Evolutionary conservation across 345 rosid species (phyloP), one percentile per base, ranked within the genome.

Genomic region (Arabis alpina): DNA sequence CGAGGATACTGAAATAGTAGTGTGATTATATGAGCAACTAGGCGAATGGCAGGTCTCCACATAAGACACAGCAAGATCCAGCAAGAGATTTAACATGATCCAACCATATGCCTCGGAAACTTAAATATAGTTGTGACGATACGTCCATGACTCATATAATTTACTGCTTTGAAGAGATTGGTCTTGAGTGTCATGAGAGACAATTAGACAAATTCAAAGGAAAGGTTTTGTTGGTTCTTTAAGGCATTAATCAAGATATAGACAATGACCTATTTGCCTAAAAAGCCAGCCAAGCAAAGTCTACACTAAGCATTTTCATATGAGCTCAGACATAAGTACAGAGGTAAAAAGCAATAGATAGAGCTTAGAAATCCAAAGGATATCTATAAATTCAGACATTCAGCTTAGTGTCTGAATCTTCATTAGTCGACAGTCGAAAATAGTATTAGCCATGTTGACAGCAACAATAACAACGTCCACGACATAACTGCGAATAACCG

Each of bases 41-140:
- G 75, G 42, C 8, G 61, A 32, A 58, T 16, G 14, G 24, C 66
- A 36, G 36, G 52, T 45, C 23, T 61, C 32, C 36, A 25, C 36
- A 16, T 8, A 25, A 61, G 64, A 75, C 74, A 75, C 74, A 74
- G 64, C 74, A 68, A 61, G 74, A 68, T 75, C 74, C 78, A 68
- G 64, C 59, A 68, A 34, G 32, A 44, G 40, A 68, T 68, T 8
- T 69, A 62, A 8, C 40, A 60, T 67, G 27, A 37, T 37, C 64
- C 6, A 53, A 44, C 74, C 66, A 75, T 16, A 45, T 2, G 59
- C 78, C 74, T 75, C n/a, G 53, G 51, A 54, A 67, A 53, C 51
- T 36, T 53, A 37, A 25, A 36, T 12, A 0, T 9, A 25, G 10
- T 45, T 61, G 32, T 13, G 43, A 66, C 30, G 59, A 34, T 43